phyloP scores from a whole-genome alignment of 768 basidiomycete species.

The Trametes cinnabarina region DNA sequence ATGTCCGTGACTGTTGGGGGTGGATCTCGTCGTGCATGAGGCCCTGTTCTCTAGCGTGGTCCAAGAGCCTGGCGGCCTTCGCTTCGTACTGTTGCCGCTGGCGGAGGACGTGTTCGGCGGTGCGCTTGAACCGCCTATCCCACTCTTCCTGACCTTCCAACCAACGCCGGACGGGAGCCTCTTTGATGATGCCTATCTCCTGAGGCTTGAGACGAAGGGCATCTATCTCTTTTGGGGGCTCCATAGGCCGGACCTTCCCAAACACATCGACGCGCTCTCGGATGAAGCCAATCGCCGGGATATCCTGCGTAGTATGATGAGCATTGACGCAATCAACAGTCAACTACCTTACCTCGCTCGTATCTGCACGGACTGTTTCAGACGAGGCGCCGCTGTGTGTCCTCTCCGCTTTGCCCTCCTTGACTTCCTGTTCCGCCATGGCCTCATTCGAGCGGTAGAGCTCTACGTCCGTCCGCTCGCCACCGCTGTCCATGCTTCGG shows the following conservation, averaged over 20 bases:
- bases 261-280: constrained; percentile 69
- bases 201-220: constrained; percentile 51
- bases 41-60: constrained; percentile 47
- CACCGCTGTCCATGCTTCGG: not conserved
- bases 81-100: constrained; percentile 43
- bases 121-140: constrained; percentile 51
- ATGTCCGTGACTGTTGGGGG: constrained; percentile 4
- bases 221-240: constrained; percentile 51
- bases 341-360: not conserved
- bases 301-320: constrained; percentile 13
- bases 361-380: not conserved
- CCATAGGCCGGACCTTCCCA: constrained; percentile 62
- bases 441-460: constrained; percentile 33
- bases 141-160: constrained; percentile 56
- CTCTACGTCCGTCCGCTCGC: constrained; percentile 22
- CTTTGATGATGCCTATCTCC: constrained; percentile 72
- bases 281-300: constrained; percentile 47
- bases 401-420: constrained; percentile 25
- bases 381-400: not conserved
- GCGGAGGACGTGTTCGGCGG: constrained; percentile 42
- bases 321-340: not conserved
- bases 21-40: constrained; percentile 30
- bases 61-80: constrained; percentile 44
- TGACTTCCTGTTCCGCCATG: constrained; percentile 28
- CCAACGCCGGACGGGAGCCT: constrained; percentile 69